Base-by-base conservation (phyloP, 1,139 yeast species). In the Kazachstania sp. region DNA sequence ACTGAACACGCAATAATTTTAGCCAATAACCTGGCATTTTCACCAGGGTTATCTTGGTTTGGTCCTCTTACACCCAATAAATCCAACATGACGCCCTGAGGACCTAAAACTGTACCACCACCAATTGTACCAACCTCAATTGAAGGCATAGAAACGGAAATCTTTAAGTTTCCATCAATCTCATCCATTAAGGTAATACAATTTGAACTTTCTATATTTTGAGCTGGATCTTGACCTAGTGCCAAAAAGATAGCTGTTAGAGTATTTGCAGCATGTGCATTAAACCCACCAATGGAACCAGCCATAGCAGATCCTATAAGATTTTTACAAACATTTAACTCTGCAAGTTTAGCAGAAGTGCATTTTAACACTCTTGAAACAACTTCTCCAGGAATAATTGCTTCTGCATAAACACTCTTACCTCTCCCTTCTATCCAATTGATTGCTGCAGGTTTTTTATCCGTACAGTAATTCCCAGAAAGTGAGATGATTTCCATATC, bases 381-480 rank as follows among this genome's bases (percentile, higher is more conserved):
- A 52, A 83, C 80, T 39, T 81, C 84, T 32, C 78, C 81, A 9
- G 98, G 97, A 52, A 94, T 77, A 49, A 82, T 75, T 9, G 97
- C 96, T 64, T 90, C 97, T n/a, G 98, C 98, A 52, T 92, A 97
- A 59, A 92, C 87, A 60, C 95, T 83, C 70, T 92, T 92, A 63
- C 99, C 99, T 71, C 99, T 84, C 45, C 99, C 98, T 69, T 94
- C 97, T 59, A 92, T 88, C 99, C 99, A 92, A 70, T 92, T 92
- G 57, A 92, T 85, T 19, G 98, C 97, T 34, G 97, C 96, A 12
- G 98, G 88, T 70, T 92, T 92, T 70, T 92, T 92, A 69, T 92
- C 99, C 41, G 86, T 86, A 74, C 99, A 92, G 72, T 86, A 92
- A 72, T 94, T 92, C 68, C 98, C 99, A 31, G 97, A 87, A 45